These are phyloP conservation scores for Coprinopsis marcescibilis DNA, from an alignment of 768 basidiomycete genomes.

Conservation along the genomic window DNA sequence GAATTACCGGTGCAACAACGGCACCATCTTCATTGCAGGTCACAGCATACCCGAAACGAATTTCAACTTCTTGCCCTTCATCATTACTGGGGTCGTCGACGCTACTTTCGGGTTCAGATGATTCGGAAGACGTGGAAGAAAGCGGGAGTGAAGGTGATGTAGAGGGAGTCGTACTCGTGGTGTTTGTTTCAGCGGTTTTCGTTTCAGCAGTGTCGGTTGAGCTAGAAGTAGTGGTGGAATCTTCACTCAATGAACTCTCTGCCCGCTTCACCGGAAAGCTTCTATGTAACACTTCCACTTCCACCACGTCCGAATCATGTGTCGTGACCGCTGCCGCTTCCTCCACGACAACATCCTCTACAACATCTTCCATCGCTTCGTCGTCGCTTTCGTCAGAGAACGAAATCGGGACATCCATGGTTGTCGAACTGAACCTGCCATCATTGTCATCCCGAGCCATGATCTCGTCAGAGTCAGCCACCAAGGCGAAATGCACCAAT, in stretches of 20 bases:
- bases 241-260: no score
- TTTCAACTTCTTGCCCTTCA: not conserved
- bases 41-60: conserved; percentile 1
- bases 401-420: conserved; percentile 2
- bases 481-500: conserved; percentile 1
- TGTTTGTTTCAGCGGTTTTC: not conserved
- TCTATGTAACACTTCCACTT: not conserved
- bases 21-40: not conserved
- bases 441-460: not conserved
- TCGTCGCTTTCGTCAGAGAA: conserved; percentile 2
- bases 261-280: no score
- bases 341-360: not conserved
- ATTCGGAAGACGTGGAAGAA: not conserved
- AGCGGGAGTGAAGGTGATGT: not conserved
- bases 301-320: not conserved
- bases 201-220: not conserved
- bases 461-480: not conserved
- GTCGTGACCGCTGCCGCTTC: no score
- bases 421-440: conserved; percentile 3
- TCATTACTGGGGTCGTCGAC: not conserved
- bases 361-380: not conserved
- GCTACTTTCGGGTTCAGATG: not conserved
- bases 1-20: not conserved
- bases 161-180: not conserved
- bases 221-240: not conserved